Base-by-base conservation (phyloP, 345 rosid genomes). In the Populus tremula region DNA sequence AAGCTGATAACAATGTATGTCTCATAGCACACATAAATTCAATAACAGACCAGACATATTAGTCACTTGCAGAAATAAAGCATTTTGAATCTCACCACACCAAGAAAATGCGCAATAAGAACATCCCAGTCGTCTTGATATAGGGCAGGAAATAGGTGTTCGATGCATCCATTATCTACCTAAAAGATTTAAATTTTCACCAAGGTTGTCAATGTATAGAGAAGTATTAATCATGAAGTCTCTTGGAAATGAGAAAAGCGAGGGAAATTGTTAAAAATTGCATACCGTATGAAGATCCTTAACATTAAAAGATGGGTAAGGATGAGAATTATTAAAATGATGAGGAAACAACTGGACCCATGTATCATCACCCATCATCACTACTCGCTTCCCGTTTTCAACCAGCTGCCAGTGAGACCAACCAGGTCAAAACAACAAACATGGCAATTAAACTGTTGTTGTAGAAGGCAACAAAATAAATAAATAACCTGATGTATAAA, bases 321-420 rank as follows among this genome's bases (percentile, higher is more conserved):
- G 98, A 89, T 87, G 93, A n/a, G 97, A 87, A 84, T 81, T 87
- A 50, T 82, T 88, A 76, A 95, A 93, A 76, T 96, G 99, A 75
- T 89, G 66, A 69, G 99, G 99, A 88, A 93, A 95, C 83, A 95
- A 74, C 79, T 92, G 94, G 54, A 88, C 86, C 99, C 97, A 93
- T 50, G 98, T 93, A 82, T 93, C 97, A 73, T 95, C 98, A 29
- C 99, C 99, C 98, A 95, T 93, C 94, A 93, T 88, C 78, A 93
- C 87, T 67, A 93, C 89, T 50, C 92, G 80, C 86, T 95, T 95
- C 78, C 97, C 99, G 85, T 89, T 93, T 65, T 50, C 73, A 81
- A 83, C 88, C 85, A 95, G 74, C 97, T 95, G 86, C 45, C 80
- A 54, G 72, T 17, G 45, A 23, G 3, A 45, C 5, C 53, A 47